Evolutionary conservation across 1,284 basidiomycete genomes (phyloP).

Genomic region (Erythrobasidium hasegawianum): DNA sequence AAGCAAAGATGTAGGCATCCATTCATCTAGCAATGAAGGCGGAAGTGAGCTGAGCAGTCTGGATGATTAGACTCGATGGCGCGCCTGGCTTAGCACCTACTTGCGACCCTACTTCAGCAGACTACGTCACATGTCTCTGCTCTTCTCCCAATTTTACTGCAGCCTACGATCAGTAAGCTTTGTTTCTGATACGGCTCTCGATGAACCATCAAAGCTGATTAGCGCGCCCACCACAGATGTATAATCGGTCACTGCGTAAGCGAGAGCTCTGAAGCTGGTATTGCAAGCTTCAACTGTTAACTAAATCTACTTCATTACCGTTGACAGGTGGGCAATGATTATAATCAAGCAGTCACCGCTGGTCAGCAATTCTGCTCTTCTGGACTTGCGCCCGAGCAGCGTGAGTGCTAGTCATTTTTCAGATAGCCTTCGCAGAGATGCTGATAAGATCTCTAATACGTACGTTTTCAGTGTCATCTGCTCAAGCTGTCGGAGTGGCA

Average conservation of each 20-base stretch:
- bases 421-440: too few relatives aligned
- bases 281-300: too few relatives aligned
- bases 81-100: slow-evolving; percentile 27
- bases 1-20: slow-evolving; percentile 24
- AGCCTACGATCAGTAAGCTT: slow-evolving; percentile 21
- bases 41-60: neutral
- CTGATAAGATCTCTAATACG: too few relatives aligned
- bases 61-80: neutral
- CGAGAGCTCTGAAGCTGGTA: too few relatives aligned
- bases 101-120: slow-evolving; percentile 26
- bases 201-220: too few relatives aligned
- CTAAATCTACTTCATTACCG: too few relatives aligned
- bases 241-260: slow-evolving; percentile 30
- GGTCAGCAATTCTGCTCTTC: neutral
- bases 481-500: slow-evolving; percentile 17
- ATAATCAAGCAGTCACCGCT: neutral
- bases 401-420: neutral
- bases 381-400: neutral
- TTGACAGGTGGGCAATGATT: neutral
- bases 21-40: too few relatives aligned
- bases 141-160: slow-evolving; percentile 16
- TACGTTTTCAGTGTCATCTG: slow-evolving; percentile 19
- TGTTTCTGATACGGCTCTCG: neutral
- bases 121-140: slow-evolving; percentile 29
- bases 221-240: too few relatives aligned